A percentile compares a stretch with the other conserved stretches of the same genome.
Evolutionary conservation across 805 yeast species (phyloP).

Genomic region (Yarrowia sp.): DNA sequence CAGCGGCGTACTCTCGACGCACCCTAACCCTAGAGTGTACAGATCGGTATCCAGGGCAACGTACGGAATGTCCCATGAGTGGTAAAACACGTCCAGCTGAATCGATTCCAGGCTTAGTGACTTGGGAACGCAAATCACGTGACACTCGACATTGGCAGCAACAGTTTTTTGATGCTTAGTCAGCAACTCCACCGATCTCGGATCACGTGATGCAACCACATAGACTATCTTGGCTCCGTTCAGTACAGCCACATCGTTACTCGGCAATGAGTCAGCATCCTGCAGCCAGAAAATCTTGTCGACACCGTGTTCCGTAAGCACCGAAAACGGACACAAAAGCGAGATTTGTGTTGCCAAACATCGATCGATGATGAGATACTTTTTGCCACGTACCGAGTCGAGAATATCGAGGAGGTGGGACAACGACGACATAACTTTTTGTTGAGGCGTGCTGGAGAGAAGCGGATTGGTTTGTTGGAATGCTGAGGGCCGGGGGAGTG

Average conservation of each 20-base stretch:
- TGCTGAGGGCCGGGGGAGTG: neutral
- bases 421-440: neutral
- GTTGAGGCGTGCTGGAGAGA: neutral
- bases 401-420: neutral
- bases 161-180: neutral
- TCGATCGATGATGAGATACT: constrained; percentile 47
- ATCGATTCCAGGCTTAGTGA: neutral
- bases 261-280: constrained; percentile 27
- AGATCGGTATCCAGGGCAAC: constrained; percentile 2
- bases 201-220: neutral
- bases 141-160: neutral
- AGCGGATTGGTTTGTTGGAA: neutral
- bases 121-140: neutral
- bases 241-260: neutral
- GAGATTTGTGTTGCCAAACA: constrained; percentile 51
- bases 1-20: neutral
- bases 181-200: neutral
- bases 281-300: constrained; percentile 50
- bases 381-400: constrained; percentile 30
- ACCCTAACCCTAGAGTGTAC: neutral
- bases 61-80: constrained; percentile 5
- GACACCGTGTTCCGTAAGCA: constrained; percentile 52
- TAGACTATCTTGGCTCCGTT: neutral
- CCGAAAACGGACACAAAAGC: constrained; percentile 54
- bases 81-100: neutral